phyloP scores from a whole-genome alignment of 1,284 basidiomycete genomes.

The Fomitopsis schrenkii region DNA sequence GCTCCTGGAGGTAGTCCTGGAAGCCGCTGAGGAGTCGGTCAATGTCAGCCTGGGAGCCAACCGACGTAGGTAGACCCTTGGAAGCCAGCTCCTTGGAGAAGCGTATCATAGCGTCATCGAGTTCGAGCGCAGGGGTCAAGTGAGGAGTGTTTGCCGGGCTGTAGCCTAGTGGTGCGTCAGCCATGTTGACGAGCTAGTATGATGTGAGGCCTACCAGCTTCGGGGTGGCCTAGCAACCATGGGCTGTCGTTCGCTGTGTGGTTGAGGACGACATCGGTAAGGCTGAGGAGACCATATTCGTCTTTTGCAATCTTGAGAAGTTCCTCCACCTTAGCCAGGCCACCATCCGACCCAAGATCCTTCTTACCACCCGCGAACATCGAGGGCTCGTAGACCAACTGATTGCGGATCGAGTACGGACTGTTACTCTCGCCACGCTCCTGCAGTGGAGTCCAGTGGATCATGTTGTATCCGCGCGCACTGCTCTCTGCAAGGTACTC shows the following conservation, averaged over 20 bases:
- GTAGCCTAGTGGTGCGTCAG: slow-evolving; percentile 53
- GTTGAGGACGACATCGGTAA: slow-evolving; percentile 94
- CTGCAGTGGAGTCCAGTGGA: slow-evolving; percentile 93
- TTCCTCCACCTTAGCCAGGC: slow-evolving; percentile 54
- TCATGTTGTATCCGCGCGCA: slow-evolving; percentile 90
- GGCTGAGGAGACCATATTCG: slow-evolving; percentile 81
- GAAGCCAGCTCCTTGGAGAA: slow-evolving; percentile 67
- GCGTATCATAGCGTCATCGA: slow-evolving; percentile 81
- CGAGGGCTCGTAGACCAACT: slow-evolving; percentile 74
- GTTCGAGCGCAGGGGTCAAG: slow-evolving; percentile 80
- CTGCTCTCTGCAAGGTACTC: slow-evolving; percentile 78
- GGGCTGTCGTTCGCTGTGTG: slow-evolving; percentile 91
- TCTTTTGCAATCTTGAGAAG: slow-evolving; percentile 68
- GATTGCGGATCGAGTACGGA: slow-evolving; percentile 89
- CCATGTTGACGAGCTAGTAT: not conserved
- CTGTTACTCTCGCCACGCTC: slow-evolving; percentile 84
- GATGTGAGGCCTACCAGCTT: slow-evolving; percentile 64
- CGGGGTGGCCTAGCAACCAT: slow-evolving; percentile 91
- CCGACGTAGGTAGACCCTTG: slow-evolving; percentile 67
- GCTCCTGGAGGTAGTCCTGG: slow-evolving; percentile 52
- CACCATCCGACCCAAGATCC: slow-evolving; percentile 44
- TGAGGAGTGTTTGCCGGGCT: slow-evolving; percentile 89
- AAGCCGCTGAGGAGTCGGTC: slow-evolving; percentile 64
- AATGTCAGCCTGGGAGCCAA: slow-evolving; percentile 68
- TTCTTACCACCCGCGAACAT: slow-evolving; percentile 53